Percentiles rank a stretch among this genome's conserved stretches.
phyloP scores from a whole-genome alignment of 139 green algal genomes.

The Chlorella ohadii region DNA sequence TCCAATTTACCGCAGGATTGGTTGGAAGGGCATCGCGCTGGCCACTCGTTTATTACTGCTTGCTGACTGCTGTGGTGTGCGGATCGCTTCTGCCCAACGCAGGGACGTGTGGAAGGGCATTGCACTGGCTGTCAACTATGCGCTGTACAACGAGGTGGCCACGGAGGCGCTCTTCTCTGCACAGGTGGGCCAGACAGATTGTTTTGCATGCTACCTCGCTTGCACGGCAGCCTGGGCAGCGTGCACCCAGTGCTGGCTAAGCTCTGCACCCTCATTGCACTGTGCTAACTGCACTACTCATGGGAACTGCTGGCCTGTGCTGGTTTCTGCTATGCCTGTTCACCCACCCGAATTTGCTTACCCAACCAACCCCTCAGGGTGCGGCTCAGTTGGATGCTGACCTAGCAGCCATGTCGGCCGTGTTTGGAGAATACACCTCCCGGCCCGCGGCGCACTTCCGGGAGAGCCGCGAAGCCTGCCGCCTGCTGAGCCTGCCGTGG shows the following conservation, averaged over 20 bases:
- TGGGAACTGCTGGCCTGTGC: too few relatives aligned
- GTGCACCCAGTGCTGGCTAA: too few relatives aligned
- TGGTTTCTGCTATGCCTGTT: background rate
- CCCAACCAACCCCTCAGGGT: slow-evolving; percentile 18
- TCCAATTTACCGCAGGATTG: too few relatives aligned
- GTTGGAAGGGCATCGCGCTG: too few relatives aligned
- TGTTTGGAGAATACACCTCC: slow-evolving; percentile 54
- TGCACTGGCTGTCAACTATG: slow-evolving; percentile 51
- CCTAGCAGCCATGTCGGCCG: slow-evolving; percentile 31
- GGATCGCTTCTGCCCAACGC: background rate
- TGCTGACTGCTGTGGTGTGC: too few relatives aligned
- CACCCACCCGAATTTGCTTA: too few relatives aligned
- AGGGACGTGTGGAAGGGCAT: slow-evolving; percentile 58
- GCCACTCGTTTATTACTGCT: too few relatives aligned
- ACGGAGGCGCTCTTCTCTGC: slow-evolving; percentile 54
- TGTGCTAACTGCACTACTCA: too few relatives aligned
- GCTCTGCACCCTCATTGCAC: too few relatives aligned
- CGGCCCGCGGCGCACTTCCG: slow-evolving; percentile 60
- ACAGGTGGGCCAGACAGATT: slow-evolving; percentile 29
- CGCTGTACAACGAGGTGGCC: slow-evolving; percentile 64
- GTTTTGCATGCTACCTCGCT: too few relatives aligned
- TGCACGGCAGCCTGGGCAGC: too few relatives aligned
- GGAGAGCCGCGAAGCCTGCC: slow-evolving; percentile 53
- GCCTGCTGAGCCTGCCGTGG: slow-evolving; percentile 27
- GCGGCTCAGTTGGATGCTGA: slow-evolving; percentile 44